Evolutionary conservation across 1,139 yeast species (phyloP).

Genomic region (Nakaseomyces delphensis): DNA sequence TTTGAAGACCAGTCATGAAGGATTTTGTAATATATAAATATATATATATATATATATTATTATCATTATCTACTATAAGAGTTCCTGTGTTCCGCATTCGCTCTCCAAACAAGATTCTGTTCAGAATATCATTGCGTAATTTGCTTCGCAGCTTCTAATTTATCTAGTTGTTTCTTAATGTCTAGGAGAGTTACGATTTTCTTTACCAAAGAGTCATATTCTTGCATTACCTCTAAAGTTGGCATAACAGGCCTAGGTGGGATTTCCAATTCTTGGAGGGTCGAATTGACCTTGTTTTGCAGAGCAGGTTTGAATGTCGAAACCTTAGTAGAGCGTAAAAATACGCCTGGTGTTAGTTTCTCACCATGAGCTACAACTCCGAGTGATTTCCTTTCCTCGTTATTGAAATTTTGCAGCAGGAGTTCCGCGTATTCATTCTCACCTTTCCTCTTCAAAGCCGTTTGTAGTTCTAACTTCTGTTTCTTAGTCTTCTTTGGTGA

Average conservation of each 20-base stretch:
- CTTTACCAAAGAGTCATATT: conserved; percentile 69
- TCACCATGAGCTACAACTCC: conserved; percentile 82
- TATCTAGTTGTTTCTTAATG: conserved; percentile 79
- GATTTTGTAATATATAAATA: neutral
- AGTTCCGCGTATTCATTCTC: conserved; percentile 32
- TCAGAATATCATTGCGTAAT: conserved; percentile 38
- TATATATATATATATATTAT: neutral
- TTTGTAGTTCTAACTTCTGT: conserved; percentile 29
- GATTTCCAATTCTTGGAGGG: conserved; percentile 69
- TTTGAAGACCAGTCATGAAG: neutral
- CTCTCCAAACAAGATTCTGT: neutral
- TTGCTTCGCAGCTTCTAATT: conserved; percentile 69
- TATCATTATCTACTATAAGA: neutral
- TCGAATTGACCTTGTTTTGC: conserved; percentile 65
- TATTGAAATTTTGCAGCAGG: conserved; percentile 47
- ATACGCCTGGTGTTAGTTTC: conserved; percentile 53
- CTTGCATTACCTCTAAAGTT: conserved; percentile 68
- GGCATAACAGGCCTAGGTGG: conserved; percentile 82
- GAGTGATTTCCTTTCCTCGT: conserved; percentile 75
- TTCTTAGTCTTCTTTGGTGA: conserved; percentile 30
- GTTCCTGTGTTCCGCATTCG: too few species aligned
- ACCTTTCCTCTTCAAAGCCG: conserved; percentile 26
- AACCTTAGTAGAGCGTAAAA: conserved; percentile 61
- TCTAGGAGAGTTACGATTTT: conserved; percentile 70
- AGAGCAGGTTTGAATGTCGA: conserved; percentile 59